Percentiles rank a stretch among this genome's conserved stretches.
Evolutionary conservation across 176 grass and related monocot genomes (phyloP).

Genomic region (Ananas comosus): DNA sequence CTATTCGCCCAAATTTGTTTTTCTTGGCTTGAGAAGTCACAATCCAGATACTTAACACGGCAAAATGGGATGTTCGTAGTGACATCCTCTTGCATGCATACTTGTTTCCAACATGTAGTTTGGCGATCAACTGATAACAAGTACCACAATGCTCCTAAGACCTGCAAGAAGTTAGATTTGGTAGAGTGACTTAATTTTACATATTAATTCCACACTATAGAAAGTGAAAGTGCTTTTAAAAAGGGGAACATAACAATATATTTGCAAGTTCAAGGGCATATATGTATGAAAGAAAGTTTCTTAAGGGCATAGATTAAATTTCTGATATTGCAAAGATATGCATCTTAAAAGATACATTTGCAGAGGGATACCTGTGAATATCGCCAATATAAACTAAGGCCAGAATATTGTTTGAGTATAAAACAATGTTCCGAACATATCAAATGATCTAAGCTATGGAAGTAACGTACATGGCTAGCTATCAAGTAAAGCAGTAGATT

Average conservation of each 20-base stretch:
- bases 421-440: not conserved
- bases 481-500: conserved; percentile 95
- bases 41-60: conserved; percentile 54
- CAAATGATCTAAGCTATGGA: not conserved
- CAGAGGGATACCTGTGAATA: no score
- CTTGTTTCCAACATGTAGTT: conserved; percentile 80
- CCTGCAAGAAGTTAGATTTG: conserved; percentile 29
- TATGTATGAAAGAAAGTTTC: not conserved
- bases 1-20: conserved; percentile 28
- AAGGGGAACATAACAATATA: not conserved
- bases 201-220: not conserved
- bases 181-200: not conserved
- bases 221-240: not conserved
- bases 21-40: conserved; percentile 20
- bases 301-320: not conserved
- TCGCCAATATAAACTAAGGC: no score
- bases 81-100: conserved; percentile 41
- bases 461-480: conserved; percentile 79
- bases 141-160: conserved; percentile 83
- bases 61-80: conserved; percentile 4
- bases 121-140: conserved; percentile 75
- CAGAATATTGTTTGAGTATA: no score
- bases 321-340: no score
- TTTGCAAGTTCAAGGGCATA: not conserved
- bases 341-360: no score